Base-by-base conservation (phyloP, 2,329 filamentous ascomycete species). In the Ophiostoma himal-ulmi region DNA sequence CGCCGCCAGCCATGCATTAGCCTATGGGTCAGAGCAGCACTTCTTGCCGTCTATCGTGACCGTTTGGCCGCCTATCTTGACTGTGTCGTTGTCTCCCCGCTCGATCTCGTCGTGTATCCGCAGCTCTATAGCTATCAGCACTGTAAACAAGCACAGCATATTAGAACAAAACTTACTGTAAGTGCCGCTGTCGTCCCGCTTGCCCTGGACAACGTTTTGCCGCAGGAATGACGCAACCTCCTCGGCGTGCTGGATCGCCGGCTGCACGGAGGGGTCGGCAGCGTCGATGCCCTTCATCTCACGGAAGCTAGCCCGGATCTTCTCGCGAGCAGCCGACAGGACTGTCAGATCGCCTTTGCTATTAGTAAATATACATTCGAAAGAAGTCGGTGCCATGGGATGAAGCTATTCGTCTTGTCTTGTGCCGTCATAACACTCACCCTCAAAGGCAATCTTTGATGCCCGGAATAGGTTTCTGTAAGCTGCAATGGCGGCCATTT, bases 51-150 rank as follows among this genome's bases (percentile, higher is more conserved):
- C 78, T 13, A 77, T 75, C 67, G 74, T 80, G 72, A 77, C 69
- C 11, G 73, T 78, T 57, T 60, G 67, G 2, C 68, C 72, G 2
- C 85, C 84, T 68, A 88, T 83, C 80, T 94, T 96, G 76, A 97
- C 88, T 44, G 90, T 92, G 75, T 97, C 93, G 77, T 99, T 99
- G 80, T 98, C 91, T 69, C 95, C 93, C 74, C 92, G 85, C 80
- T 99, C 94, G 39, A 91, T 99, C 74, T 96, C 83, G 72, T 96
- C 86, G 79, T 98, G 95, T 80, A 99, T 97, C 68, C 90, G 86
- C 71, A 98, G 82, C 78, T 91, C 93, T 97, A 67, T 5, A 2
- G 10, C 1, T 30, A 36, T 66, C 17, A 39, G 68, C 60, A 67
- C n/a, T 20, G 30, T 36, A 17, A 30, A 3, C n/a, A 13, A 7